Evolutionary conservation across 2,329 filamentous ascomycete genomes (phyloP).

Genomic region (Cadophora luteo-olivacea): DNA sequence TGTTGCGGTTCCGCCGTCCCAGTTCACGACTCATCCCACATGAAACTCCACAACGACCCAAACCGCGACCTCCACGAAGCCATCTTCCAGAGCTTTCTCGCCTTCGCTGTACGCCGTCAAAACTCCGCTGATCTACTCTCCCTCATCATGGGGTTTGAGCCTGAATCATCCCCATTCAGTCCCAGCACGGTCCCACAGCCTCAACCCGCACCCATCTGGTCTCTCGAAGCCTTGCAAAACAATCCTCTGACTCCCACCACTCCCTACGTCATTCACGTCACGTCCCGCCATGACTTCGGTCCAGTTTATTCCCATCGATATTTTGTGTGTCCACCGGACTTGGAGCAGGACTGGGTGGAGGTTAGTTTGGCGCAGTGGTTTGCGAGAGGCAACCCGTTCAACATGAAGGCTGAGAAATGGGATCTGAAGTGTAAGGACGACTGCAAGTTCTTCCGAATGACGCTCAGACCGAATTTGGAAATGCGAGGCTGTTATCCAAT

Average conservation of each 20-base stretch:
- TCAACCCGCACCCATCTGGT: conserved; percentile 29
- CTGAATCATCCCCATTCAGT: background rate
- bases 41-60: conserved; percentile 34
- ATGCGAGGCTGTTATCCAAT: conserved; percentile 27
- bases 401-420: conserved; percentile 39
- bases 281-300: conserved; percentile 38
- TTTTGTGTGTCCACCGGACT: conserved; percentile 35
- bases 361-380: conserved; percentile 39
- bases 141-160: conserved; percentile 13
- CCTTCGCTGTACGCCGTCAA: conserved; percentile 30
- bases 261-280: conserved; percentile 40
- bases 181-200: conserved; percentile 1
- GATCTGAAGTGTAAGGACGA: conserved; percentile 40
- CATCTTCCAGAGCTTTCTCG: conserved; percentile 35
- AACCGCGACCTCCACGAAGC: conserved; percentile 36
- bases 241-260: conserved; percentile 36
- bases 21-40: conserved; percentile 4
- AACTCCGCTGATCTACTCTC: conserved; percentile 15
- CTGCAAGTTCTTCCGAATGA: conserved; percentile 39
- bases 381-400: conserved; percentile 36
- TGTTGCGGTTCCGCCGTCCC: conserved; percentile 33
- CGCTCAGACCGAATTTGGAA: conserved; percentile 38
- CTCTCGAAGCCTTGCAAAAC: conserved; percentile 33
- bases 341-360: conserved; percentile 39
- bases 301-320: conserved; percentile 41